Base-by-base conservation (phyloP, 108 stramenopile genomes). In the Skeletonema grethae region DNA sequence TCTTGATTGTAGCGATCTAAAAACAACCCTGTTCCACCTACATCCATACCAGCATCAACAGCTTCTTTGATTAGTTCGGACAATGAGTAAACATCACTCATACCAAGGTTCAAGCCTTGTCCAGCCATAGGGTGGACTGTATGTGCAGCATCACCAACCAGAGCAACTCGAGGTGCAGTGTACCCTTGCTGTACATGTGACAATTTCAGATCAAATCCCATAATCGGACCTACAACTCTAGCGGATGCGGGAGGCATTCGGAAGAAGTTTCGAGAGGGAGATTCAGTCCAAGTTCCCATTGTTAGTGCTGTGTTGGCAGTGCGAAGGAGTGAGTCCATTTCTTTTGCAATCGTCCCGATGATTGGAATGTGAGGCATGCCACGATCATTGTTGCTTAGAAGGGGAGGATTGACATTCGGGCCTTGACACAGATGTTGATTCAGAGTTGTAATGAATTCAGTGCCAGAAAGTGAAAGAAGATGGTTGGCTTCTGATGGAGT, bases 51-150 rank as follows among this genome's bases (percentile, higher is more conserved):
- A 7, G 83, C 70, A 57, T 79, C 79, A 53, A 78, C 10, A 9
- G 89, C 85, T 69, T 91, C 83, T 55, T 84, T 80, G 8, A 95
- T 57, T 22, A 67, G 65, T 1, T 61, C 46, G 2, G 85, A 69
- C 53, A 98, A 82, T 5, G 58, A 69, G 9, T 82, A 69, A 6
- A 90, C 95, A 78, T 97, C 98, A 29, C 82, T 91, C 58, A 98
- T 71, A 39, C 98, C 98, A 15, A 98, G 82, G 85, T 98, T 98
- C 56, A 98, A 86, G 0, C 97, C 97, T 72, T 98, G 98, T 29
- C 98, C 98, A 6, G 98, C 98, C 95, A 97, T 95, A 13, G 97
- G 98, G 85, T 98, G 98, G 20, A 98, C 86, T 0, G 95, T 94
- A 84, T 98, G 98, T 5, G 98, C 98, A 0, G 98, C 96, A 85